These are phyloP conservation scores for Neurospora pannonica DNA, from an alignment of 495 filamentous ascomycete genomes.

Conservation along the genomic window DNA sequence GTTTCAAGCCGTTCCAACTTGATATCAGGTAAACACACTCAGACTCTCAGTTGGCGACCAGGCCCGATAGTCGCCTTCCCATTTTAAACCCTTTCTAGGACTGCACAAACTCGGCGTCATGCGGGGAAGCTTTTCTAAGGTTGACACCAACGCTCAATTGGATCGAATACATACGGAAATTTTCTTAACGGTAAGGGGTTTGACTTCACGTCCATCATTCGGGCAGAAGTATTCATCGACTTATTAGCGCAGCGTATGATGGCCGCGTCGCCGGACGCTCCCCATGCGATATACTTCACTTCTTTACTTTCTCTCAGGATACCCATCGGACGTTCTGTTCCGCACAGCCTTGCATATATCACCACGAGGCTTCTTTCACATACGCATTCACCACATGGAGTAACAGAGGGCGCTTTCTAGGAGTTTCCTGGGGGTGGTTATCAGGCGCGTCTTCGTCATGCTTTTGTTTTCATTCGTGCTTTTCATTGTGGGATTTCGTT, in stretches of 20 bases:
- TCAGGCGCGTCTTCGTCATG: background rate
- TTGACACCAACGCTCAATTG: background rate
- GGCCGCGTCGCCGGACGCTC: slow-evolving; percentile 1
- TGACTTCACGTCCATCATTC: background rate
- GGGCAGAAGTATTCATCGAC: background rate
- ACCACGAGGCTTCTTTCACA: background rate
- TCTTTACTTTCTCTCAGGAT: slow-evolving; percentile 14
- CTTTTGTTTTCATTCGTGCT: background rate
- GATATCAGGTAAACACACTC: slow-evolving; percentile 42
- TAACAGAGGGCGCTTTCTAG: background rate
- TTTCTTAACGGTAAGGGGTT: background rate
- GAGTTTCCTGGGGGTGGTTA: background rate
- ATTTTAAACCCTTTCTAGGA: background rate
- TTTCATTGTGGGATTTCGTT: background rate
- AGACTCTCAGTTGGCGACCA: background rate
- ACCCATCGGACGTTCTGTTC: slow-evolving; percentile 4
- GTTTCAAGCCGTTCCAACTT: slow-evolving; percentile 59
- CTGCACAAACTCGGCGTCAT: background rate
- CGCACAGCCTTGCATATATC: background rate
- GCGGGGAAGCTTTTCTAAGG: background rate
- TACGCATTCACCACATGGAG: background rate
- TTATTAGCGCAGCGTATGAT: background rate
- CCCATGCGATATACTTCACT: slow-evolving; percentile 3
- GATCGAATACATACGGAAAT: background rate
- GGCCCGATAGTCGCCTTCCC: background rate